These are phyloP conservation scores for Exophiala spinifera DNA, from an alignment of 2,329 filamentous ascomycete genomes.

Conservation along the genomic window DNA sequence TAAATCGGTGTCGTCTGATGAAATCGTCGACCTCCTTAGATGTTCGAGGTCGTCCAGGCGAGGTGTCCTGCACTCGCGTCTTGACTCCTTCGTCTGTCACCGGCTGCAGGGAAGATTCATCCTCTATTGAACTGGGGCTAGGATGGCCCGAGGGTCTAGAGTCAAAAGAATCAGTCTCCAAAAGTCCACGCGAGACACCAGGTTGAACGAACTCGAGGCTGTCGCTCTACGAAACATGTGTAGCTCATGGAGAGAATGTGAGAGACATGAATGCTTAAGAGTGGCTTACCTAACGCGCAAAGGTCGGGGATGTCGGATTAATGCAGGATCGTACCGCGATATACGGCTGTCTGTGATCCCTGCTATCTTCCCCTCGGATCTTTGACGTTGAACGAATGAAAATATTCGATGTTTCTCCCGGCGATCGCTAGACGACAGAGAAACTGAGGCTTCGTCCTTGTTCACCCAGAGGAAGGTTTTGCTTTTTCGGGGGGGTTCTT, in stretches of 20 bases:
- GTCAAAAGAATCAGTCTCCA: too few species aligned
- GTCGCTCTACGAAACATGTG: too few species aligned
- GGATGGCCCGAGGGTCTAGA: too few species aligned
- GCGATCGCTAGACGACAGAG: constrained; percentile 11
- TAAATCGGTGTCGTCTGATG: neutral
- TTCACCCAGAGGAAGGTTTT: constrained; percentile 15
- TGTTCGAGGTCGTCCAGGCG: neutral
- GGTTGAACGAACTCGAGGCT: too few species aligned
- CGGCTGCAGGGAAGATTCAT: too few species aligned
- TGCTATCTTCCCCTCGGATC: neutral
- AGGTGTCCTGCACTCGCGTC: too few species aligned
- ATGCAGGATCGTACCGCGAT: neutral
- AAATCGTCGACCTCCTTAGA: constrained; percentile 1
- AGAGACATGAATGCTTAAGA: neutral
- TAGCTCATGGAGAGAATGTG: too few species aligned
- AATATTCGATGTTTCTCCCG: constrained; percentile 13
- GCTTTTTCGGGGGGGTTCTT: neutral
- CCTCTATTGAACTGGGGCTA: too few species aligned
- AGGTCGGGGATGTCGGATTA: constrained; percentile 1
- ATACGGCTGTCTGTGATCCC: neutral
- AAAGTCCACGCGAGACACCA: too few species aligned
- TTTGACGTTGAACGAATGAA: constrained; percentile 14
- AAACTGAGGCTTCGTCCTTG: constrained; percentile 6
- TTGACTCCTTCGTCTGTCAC: too few species aligned
- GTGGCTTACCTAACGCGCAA: constrained; percentile 2